These are phyloP conservation scores for Byssothecium circinans DNA, from an alignment of 2,329 filamentous ascomycete species.

Conservation along the genomic window DNA sequence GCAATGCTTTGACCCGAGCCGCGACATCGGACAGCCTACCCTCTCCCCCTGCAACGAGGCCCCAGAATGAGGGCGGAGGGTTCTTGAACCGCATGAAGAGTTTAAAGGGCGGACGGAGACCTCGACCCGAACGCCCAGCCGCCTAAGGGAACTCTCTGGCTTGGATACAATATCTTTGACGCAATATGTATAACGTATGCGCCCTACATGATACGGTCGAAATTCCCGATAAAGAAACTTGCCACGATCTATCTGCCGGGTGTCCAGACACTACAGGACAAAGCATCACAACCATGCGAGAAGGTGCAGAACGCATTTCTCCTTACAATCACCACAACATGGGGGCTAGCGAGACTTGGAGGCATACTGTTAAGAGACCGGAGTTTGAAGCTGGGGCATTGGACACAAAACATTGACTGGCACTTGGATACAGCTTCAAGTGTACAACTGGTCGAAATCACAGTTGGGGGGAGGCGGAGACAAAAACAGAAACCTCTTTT, in stretches of 20 bases:
- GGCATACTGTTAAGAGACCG: not conserved
- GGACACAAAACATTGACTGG: not conserved
- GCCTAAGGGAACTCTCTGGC: slow-evolving; percentile 16
- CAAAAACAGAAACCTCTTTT: not conserved
- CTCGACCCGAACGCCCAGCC: slow-evolving; percentile 38
- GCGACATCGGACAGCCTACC: slow-evolving; percentile 37
- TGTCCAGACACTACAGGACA: not conserved
- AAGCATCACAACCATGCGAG: not conserved
- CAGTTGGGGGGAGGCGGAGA: not conserved
- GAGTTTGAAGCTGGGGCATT: not conserved
- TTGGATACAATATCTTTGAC: slow-evolving; percentile 15
- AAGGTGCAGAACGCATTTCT: not conserved
- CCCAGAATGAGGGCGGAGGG: slow-evolving; percentile 18
- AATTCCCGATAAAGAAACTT: not conserved
- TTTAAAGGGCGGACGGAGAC: slow-evolving; percentile 40
- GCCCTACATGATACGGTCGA: not conserved
- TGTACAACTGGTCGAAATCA: not conserved
- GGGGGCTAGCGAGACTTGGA: not conserved
- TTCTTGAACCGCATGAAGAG: slow-evolving; percentile 44
- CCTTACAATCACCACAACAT: not conserved
- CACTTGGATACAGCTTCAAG: not conserved
- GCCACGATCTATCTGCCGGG: not conserved
- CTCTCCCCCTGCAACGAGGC: slow-evolving; percentile 30
- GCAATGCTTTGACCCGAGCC: slow-evolving; percentile 34
- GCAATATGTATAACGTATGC: slow-evolving; percentile 9